A percentile compares a stretch with the other conserved stretches of the same genome.
Conservation (phyloP, 2,329 filamentous ascomycete genomes). For the Rhexocercosporidium sp. region DNA sequence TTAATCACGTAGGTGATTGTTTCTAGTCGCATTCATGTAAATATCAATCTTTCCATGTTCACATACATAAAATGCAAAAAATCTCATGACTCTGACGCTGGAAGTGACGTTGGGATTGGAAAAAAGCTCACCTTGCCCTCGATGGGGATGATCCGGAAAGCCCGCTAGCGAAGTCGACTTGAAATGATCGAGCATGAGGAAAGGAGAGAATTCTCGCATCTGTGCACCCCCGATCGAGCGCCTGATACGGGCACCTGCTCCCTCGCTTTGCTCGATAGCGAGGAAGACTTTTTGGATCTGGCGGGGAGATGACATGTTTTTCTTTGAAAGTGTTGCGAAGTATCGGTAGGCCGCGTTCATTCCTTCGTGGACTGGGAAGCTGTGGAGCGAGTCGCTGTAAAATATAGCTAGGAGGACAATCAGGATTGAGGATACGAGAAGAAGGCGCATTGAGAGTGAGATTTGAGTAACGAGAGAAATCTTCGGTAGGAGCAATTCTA, state of each 20-base stretch:
- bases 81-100: no score
- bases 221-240: conserved; percentile 84
- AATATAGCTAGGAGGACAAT: no score
- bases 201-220: conserved; percentile 85
- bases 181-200: conserved; percentile 97
- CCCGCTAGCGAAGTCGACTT: conserved; percentile 78
- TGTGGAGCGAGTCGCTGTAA: no score
- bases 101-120: not conserved
- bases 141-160: conserved; percentile 85
- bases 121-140: conserved; percentile 62
- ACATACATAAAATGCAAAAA: no score
- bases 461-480: no score
- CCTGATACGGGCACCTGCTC: conserved; percentile 84
- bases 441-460: no score
- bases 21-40: not conserved
- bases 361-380: no score
- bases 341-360: no score
- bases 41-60: no score
- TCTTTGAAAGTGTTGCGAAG: not conserved
- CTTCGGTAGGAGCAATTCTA: no score
- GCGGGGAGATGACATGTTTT: not conserved
- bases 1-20: conserved; percentile 8
- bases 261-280: conserved; percentile 85
- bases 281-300: conserved; percentile 80
- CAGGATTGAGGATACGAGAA: no score